Evolutionary conservation across 108 stramenopile genomes (phyloP).

Genomic region (Chaetoceros muelleri): DNA sequence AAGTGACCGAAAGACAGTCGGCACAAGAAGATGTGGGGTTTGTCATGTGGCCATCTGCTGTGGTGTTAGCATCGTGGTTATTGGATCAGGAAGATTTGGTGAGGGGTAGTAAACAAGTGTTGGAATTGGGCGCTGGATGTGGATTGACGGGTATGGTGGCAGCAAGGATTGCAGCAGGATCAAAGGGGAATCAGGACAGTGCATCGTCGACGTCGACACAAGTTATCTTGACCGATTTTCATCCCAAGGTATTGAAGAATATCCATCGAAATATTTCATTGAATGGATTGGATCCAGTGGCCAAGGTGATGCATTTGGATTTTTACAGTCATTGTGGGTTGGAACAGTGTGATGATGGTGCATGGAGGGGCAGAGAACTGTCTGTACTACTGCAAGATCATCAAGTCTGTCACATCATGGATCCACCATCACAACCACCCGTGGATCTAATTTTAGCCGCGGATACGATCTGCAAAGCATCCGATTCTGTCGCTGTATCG

Average conservation of each 20-base stretch:
- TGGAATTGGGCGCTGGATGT: slow-evolving; percentile 73
- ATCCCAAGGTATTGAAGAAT: slow-evolving; percentile 59
- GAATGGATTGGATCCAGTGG: slow-evolving; percentile 29
- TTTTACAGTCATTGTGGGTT: slow-evolving; percentile 57
- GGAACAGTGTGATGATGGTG: slow-evolving; percentile 29
- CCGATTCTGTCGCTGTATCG: slow-evolving; percentile 62
- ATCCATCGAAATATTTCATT: slow-evolving; percentile 43
- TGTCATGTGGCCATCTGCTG: slow-evolving; percentile 83
- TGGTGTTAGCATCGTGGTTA: slow-evolving; percentile 61
- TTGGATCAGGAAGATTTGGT: slow-evolving; percentile 28
- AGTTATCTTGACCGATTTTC: slow-evolving; percentile 65
- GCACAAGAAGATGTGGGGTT: slow-evolving; percentile 80
- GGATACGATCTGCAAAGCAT: slow-evolving; percentile 72
- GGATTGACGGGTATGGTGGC: slow-evolving; percentile 65
- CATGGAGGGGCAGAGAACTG: slow-evolving; percentile 27
- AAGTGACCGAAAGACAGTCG: slow-evolving; percentile 55
- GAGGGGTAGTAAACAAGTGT: slow-evolving; percentile 11
- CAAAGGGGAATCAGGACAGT: not conserved
- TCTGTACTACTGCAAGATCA: too few species aligned
- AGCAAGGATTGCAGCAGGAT: slow-evolving; percentile 17
- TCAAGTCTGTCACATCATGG: not conserved
- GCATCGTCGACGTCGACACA: not conserved
- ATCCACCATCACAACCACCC: too few species aligned
- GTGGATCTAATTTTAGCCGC: slow-evolving; percentile 71
- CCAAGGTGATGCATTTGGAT: slow-evolving; percentile 29